Evolutionary conservation across 495 filamentous ascomycete genomes (phyloP).

Genomic region (Bombardia bombarda): DNA sequence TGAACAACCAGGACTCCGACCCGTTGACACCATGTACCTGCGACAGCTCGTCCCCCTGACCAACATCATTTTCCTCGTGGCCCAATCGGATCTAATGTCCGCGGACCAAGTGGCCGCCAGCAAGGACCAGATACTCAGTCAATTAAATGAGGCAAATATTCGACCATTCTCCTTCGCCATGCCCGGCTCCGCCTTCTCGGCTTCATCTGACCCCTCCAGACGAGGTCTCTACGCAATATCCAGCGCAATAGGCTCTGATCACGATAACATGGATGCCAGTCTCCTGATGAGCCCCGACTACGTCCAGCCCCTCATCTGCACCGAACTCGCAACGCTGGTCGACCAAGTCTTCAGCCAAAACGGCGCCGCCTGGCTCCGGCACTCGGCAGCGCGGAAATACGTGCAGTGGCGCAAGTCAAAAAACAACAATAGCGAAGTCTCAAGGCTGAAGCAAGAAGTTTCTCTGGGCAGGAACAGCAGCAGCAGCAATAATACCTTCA

Average conservation of each 20-base stretch:
- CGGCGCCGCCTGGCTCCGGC: slow-evolving; percentile 77
- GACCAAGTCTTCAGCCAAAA: slow-evolving; percentile 68
- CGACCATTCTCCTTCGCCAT: slow-evolving; percentile 61
- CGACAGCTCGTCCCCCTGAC: slow-evolving; percentile 66
- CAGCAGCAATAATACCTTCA: neutral
- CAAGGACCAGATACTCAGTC: slow-evolving; percentile 53
- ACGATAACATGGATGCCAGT: slow-evolving; percentile 90
- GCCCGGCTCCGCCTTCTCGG: slow-evolving; percentile 11
- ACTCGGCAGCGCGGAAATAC: slow-evolving; percentile 81
- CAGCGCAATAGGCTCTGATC: slow-evolving; percentile 64
- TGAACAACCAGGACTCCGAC: slow-evolving; percentile 59
- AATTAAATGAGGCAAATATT: slow-evolving; percentile 54
- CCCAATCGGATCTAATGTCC: slow-evolving; percentile 65
- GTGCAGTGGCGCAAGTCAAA: slow-evolving; percentile 57
- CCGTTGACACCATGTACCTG: slow-evolving; percentile 70
- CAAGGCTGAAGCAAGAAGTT: slow-evolving; percentile 1
- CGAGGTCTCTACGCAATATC: slow-evolving; percentile 70
- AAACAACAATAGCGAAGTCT: no score
- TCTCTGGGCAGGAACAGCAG: neutral
- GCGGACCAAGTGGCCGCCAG: slow-evolving; percentile 48
- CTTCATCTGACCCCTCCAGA: slow-evolving; percentile 16
- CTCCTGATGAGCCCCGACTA: slow-evolving; percentile 93
- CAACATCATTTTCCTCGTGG: slow-evolving; percentile 79
- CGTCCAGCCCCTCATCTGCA: slow-evolving; percentile 69
- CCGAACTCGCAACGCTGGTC: slow-evolving; percentile 68